Conservation (phyloP, 148 eudicot genomes). For the Oxyria digyna region DNA sequence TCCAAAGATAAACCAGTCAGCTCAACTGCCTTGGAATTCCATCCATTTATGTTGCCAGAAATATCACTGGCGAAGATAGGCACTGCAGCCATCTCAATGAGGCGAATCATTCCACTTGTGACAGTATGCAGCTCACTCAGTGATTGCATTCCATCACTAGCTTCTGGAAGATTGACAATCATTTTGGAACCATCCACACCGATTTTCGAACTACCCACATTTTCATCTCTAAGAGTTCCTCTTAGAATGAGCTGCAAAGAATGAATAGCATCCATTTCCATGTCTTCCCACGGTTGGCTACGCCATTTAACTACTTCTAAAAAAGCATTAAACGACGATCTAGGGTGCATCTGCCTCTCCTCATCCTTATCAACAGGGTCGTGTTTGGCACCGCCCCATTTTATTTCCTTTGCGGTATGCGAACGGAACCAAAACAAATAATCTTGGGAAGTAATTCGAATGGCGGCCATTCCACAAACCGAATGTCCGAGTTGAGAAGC, state of each 20-base stretch:
- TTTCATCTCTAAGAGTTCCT: slow-evolving; percentile 36
- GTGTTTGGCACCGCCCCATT: slow-evolving; percentile 92
- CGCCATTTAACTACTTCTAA: slow-evolving; percentile 71
- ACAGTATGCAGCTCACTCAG: slow-evolving; percentile 46
- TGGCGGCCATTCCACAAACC: slow-evolving; percentile 81
- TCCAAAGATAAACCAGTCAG: slow-evolving; percentile 52
- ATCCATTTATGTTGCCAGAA: slow-evolving; percentile 60
- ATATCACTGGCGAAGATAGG: slow-evolving; percentile 74
- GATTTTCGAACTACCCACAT: slow-evolving; percentile 17
- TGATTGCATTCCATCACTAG: slow-evolving; percentile 23
- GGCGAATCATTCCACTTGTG: slow-evolving; percentile 68
- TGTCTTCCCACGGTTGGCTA: slow-evolving; percentile 77
- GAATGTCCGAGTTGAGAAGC: slow-evolving; percentile 53
- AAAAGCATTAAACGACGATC: slow-evolving; percentile 76
- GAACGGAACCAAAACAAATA: slow-evolving; percentile 81
- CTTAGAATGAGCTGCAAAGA: slow-evolving; percentile 58
- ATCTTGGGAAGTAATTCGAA: slow-evolving; percentile 44
- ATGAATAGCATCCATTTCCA: slow-evolving; percentile 91
- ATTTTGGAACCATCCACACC: slow-evolving; percentile 23
- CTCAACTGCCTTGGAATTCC: slow-evolving; percentile 69
- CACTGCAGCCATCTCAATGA: slow-evolving; percentile 76
- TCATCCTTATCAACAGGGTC: slow-evolving; percentile 60
- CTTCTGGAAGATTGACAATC: slow-evolving; percentile 47
- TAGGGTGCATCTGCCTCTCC: slow-evolving; percentile 70
- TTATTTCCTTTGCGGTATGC: slow-evolving; percentile 58